phyloP scores from a whole-genome alignment of 108 stramenopile species.

The Cyclotella atomus region DNA sequence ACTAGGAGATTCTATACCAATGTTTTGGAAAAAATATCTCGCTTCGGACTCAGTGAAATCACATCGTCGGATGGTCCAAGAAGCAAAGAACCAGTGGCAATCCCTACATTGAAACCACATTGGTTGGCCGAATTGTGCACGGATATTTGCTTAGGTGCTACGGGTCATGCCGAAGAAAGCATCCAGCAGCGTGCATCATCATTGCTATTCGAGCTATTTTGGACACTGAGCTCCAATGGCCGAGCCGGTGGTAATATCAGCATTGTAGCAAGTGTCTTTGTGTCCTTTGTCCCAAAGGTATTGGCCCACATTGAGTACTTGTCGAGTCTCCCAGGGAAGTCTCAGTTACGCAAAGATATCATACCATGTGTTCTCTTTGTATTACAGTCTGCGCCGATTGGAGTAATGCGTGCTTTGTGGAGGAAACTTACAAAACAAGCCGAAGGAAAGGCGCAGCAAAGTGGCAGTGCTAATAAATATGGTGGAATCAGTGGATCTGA shows the following conservation, averaged over 20 bases:
- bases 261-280: constrained; percentile 72
- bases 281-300: constrained; percentile 76
- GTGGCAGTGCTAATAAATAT: constrained; percentile 53
- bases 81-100: constrained; percentile 24
- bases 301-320: constrained; percentile 67
- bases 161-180: constrained; percentile 77
- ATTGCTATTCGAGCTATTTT: constrained; percentile 83
- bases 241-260: constrained; percentile 63
- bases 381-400: constrained; percentile 81
- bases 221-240: constrained; percentile 69
- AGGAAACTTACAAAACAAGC: constrained; percentile 68
- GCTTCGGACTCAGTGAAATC: constrained; percentile 52
- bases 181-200: constrained; percentile 85
- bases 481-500: constrained; percentile 54
- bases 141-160: constrained; percentile 82
- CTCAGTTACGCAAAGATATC: constrained; percentile 81
- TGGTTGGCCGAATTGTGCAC: constrained; percentile 82
- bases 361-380: constrained; percentile 78
- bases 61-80: constrained; percentile 47
- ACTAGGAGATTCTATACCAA: constrained; percentile 61
- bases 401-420: constrained; percentile 79
- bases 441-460: constrained; percentile 53
- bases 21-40: constrained; percentile 55
- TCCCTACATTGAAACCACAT: constrained; percentile 70
- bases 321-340: constrained; percentile 73